phyloP scores from a whole-genome alignment of 345 rosid species.

The Dipteronia sinensis region DNA sequence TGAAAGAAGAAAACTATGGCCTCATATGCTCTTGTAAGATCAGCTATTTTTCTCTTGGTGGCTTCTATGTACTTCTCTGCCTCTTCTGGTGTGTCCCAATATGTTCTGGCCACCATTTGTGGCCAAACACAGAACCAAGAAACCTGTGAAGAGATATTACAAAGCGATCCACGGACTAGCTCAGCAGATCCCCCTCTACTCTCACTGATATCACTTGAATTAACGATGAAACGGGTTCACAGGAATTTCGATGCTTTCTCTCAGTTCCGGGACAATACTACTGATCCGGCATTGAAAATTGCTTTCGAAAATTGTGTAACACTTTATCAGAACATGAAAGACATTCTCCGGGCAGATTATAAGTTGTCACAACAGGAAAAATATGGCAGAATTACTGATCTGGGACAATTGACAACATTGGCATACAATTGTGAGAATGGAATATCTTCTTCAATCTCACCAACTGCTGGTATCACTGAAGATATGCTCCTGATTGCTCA shows the following conservation, averaged over 20 bases:
- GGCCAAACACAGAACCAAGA: slow-evolving; percentile 31
- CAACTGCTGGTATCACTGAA: slow-evolving; percentile 20
- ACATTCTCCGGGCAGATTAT: slow-evolving; percentile 10
- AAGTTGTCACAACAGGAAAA: slow-evolving; percentile 20
- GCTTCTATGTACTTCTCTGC: neutral
- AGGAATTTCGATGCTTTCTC: neutral
- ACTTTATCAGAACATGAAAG: slow-evolving; percentile 16
- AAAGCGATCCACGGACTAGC: slow-evolving; percentile 22
- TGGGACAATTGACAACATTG: slow-evolving; percentile 9
- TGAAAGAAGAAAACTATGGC: neutral
- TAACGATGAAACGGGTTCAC: slow-evolving; percentile 8
- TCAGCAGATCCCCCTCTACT: slow-evolving; percentile 30
- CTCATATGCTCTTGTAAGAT: neutral
- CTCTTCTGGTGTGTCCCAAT: slow-evolving; percentile 16
- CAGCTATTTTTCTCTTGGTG: neutral
- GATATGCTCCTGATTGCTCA: slow-evolving; percentile 35
- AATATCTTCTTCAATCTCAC: slow-evolving; percentile 7
- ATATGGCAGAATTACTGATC: slow-evolving; percentile 18
- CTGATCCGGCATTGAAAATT: neutral
- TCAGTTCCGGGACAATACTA: neutral
- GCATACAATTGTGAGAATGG: slow-evolving; percentile 34
- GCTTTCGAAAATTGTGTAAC: slow-evolving; percentile 11
- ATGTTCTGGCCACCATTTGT: slow-evolving; percentile 24
- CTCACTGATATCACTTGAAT: slow-evolving; percentile 29
- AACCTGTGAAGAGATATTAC: slow-evolving; percentile 16